Conservation (phyloP, 257 asterid genomes). For the Solanum peruvianum region DNA sequence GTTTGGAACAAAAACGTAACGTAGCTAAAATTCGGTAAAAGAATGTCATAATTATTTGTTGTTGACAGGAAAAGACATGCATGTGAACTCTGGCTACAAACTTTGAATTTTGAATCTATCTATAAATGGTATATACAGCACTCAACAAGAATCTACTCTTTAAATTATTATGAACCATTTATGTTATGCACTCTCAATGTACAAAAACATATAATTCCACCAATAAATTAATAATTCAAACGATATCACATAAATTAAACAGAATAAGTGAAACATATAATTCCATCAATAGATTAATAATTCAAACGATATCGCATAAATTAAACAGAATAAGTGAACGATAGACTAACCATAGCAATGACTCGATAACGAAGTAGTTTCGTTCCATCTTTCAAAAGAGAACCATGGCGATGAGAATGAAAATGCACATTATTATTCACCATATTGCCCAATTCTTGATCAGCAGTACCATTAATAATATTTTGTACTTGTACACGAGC, state of each 20-base stretch:
- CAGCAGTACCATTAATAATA: not conserved
- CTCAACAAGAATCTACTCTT: not conserved
- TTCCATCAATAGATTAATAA: not conserved
- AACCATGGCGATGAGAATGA: slow-evolving; percentile 33
- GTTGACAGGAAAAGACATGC: not conserved
- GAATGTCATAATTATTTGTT: not conserved
- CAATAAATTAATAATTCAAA: not conserved
- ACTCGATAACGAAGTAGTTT: slow-evolving; percentile 48
- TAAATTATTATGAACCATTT: not conserved
- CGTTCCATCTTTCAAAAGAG: slow-evolving; percentile 10
- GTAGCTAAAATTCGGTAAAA: not conserved
- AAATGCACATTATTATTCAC: slow-evolving; percentile 4
- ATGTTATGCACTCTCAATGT: not conserved
- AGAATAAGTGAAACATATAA: not conserved
- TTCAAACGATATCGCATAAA: not conserved
- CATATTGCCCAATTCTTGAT: slow-evolving; percentile 17
- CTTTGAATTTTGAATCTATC: not conserved
- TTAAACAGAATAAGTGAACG: not conserved
- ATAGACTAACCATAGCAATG: slow-evolving; percentile 40
- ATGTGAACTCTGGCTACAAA: not conserved
- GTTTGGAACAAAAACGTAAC: not conserved
- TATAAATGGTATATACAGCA: not conserved
- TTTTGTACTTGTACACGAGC: not conserved
- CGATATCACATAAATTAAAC: not conserved
- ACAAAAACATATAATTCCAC: not conserved